Conservation (phyloP, 2,329 filamentous ascomycete genomes). For the Aspergillus sp. region DNA sequence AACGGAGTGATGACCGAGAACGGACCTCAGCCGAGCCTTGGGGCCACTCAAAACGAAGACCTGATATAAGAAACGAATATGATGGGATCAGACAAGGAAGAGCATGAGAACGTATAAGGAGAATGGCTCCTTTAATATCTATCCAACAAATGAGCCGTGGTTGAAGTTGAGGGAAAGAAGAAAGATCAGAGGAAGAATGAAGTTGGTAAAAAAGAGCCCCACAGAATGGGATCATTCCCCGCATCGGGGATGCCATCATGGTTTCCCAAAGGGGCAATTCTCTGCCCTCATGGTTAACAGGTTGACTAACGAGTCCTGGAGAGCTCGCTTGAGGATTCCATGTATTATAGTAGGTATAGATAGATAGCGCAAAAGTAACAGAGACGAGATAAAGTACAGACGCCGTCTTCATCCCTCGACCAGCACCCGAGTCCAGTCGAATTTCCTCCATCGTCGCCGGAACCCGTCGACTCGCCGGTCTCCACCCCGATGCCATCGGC, state of each 20-base stretch:
- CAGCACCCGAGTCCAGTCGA: conserved; percentile 73
- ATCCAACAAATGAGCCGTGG: not conserved
- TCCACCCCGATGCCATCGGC: conserved; percentile 67
- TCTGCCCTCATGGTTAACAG: not conserved
- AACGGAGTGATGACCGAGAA: not conserved
- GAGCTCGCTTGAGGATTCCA: too few species aligned
- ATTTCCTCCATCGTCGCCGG: conserved; percentile 78
- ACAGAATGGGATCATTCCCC: not conserved
- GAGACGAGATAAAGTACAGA: not conserved
- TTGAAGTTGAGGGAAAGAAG: not conserved
- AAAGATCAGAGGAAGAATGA: not conserved
- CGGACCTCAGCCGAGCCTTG: not conserved
- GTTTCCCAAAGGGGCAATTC: not conserved
- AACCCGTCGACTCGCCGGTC: conserved; percentile 64
- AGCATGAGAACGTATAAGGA: not conserved
- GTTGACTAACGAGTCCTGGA: too few species aligned
- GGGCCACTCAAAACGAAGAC: not conserved
- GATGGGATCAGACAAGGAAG: not conserved
- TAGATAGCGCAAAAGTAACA: not conserved
- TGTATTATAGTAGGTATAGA: not conserved
- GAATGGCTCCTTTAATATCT: not conserved
- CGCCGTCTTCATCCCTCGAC: conserved; percentile 37
- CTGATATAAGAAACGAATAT: not conserved
- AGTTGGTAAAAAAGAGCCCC: not conserved
- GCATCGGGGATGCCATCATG: not conserved